Evolutionary conservation across 2,329 filamentous ascomycete species (phyloP).

Genomic region (Aureobasidium pullulans): DNA sequence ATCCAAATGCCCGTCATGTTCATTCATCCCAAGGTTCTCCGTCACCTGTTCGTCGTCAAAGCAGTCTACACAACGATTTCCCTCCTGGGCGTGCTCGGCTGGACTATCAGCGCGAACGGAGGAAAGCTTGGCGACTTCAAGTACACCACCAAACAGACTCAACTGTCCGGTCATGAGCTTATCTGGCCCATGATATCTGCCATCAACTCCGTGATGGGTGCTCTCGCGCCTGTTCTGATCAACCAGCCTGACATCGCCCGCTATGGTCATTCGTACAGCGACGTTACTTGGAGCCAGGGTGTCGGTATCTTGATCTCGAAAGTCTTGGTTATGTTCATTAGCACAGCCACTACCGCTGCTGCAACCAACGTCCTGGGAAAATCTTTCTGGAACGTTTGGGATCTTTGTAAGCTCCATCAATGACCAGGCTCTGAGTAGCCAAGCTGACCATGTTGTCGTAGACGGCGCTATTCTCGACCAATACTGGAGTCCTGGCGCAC

Average conservation of each 20-base stretch:
- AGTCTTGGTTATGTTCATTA: slow-evolving; percentile 1
- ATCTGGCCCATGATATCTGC: slow-evolving; percentile 8
- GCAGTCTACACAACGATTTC: not conserved
- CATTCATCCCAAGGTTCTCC: not conserved
- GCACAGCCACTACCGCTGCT: slow-evolving; percentile 1
- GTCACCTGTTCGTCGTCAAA: not conserved
- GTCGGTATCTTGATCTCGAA: not conserved
- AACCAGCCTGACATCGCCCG: slow-evolving; percentile 3
- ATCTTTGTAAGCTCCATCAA: not conserved
- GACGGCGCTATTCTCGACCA: slow-evolving; percentile 2
- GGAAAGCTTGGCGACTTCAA: not conserved
- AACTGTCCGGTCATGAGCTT: not conserved
- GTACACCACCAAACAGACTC: not conserved
- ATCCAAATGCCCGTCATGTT: slow-evolving; percentile 5
- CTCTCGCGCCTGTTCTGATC: slow-evolving; percentile 1
- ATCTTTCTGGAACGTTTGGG: not conserved
- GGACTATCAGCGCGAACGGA: not conserved
- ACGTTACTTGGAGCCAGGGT: slow-evolving; percentile 3
- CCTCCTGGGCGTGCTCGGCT: slow-evolving; percentile 3
- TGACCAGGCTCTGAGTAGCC: no score
- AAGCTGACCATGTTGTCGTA: not conserved
- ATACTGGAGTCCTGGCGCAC: not conserved
- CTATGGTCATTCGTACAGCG: not conserved
- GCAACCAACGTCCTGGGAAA: not conserved
- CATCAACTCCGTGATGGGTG: slow-evolving; percentile 5